Conservation (phyloP, 2,329 filamentous ascomycete genomes). For the Cladosporium velox region DNA sequence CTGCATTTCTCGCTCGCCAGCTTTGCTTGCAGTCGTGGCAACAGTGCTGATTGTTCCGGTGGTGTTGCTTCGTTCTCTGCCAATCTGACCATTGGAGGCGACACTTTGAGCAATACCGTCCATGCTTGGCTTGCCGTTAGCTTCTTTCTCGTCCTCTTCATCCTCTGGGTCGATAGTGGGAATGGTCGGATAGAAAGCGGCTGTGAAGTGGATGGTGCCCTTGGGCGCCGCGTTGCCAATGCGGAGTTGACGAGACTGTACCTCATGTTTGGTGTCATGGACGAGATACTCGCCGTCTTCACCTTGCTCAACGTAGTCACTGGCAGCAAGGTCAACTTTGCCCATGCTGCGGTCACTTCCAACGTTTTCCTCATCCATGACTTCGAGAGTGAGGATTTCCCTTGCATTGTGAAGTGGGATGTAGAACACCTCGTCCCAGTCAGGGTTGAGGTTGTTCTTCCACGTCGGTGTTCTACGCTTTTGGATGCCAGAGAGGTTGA, state of each 20-base stretch:
- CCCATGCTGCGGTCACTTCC: conserved; percentile 89
- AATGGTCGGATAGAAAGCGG: conserved; percentile 85
- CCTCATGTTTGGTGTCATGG: conserved; percentile 69
- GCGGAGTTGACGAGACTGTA: conserved; percentile 67
- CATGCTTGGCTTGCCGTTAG: conserved; percentile 25
- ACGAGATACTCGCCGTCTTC: conserved; percentile 79
- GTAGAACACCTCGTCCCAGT: conserved; percentile 95
- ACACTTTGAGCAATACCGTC: conserved; percentile 27
- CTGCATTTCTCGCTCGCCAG: conserved; percentile 43
- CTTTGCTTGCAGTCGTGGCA: conserved; percentile 35
- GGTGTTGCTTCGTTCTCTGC: conserved; percentile 30
- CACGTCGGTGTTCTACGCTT: conserved; percentile 93
- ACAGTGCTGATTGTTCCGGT: conserved; percentile 47
- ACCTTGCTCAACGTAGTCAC: conserved; percentile 76
- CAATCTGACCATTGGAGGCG: conserved; percentile 19
- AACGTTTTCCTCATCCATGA: conserved; percentile 94
- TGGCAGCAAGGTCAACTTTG: conserved; percentile 71
- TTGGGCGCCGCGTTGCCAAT: conserved; percentile 75
- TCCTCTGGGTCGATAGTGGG: conserved; percentile 88
- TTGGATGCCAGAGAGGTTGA: conserved; percentile 85
- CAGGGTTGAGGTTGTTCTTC: conserved; percentile 91
- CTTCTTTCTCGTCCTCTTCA: conserved; percentile 58
- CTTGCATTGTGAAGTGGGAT: conserved; percentile 82
- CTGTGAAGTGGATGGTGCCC: conserved; percentile 78
- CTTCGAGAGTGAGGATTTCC: conserved; percentile 84